Percentiles rank a stretch among this genome's conserved stretches.
Conservation (phyloP, 2,329 filamentous ascomycete genomes). For the Chaetomium olivaceum region DNA sequence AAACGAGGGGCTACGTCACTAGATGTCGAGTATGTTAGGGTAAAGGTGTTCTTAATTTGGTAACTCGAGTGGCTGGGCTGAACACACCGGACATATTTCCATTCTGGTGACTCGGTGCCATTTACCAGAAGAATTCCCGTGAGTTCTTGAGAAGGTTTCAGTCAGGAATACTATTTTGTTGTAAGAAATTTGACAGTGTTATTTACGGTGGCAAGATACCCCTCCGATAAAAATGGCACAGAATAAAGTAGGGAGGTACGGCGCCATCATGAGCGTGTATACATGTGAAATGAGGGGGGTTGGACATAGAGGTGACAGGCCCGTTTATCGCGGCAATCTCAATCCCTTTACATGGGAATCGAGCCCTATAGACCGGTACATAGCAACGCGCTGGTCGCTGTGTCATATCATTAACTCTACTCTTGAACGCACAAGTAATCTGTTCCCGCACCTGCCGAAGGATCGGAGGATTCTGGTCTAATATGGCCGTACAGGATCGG, state of each 20-base stretch:
- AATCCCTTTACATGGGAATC: neutral
- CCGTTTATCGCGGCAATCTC: neutral
- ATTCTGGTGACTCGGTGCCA: conserved; percentile 21
- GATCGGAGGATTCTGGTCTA: neutral
- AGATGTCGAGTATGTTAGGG: neutral
- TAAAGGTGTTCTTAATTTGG: neutral
- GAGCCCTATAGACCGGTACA: neutral
- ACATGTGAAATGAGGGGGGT: neutral
- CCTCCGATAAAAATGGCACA: neutral
- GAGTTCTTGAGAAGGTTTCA: conserved; percentile 4
- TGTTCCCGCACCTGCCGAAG: neutral
- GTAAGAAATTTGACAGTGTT: neutral
- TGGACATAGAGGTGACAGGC: too few relatives aligned
- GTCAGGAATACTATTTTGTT: neutral
- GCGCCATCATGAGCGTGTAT: neutral
- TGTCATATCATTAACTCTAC: neutral
- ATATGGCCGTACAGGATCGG: neutral
- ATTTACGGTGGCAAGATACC: conserved; percentile 13
- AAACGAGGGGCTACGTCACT: neutral
- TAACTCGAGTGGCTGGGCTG: neutral
- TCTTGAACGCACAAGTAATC: neutral
- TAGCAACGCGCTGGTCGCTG: neutral
- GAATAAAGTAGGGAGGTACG: neutral
- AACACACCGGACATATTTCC: conserved; percentile 25
- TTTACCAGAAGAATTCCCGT: conserved; percentile 25